These are phyloP conservation scores for Pseudonectria buxi DNA, from an alignment of 2,329 filamentous ascomycete genomes.

Conservation along the genomic window DNA sequence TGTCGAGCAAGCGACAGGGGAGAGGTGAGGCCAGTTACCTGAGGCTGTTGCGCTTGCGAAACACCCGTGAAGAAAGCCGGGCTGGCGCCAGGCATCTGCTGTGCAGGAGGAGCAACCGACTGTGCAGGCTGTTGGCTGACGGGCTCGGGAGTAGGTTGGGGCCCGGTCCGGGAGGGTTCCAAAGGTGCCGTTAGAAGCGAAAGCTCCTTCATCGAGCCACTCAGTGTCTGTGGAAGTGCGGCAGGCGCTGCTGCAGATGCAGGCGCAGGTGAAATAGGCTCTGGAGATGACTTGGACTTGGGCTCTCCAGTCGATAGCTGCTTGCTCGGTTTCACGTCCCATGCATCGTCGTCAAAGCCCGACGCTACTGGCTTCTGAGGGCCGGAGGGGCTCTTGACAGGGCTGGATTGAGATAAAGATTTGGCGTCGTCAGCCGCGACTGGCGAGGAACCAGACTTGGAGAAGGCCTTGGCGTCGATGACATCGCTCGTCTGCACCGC, in stretches of 20 bases:
- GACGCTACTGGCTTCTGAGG: constrained; percentile 23
- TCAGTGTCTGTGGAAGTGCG: constrained; percentile 44
- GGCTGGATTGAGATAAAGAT: constrained; percentile 16
- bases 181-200: constrained; percentile 48
- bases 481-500: constrained; percentile 79
- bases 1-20: constrained; percentile 43
- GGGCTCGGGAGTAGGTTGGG: constrained; percentile 21
- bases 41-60: constrained; percentile 40
- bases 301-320: constrained; percentile 20
- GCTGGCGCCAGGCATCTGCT: constrained; percentile 47
- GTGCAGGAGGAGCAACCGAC: constrained; percentile 28
- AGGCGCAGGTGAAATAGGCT: constrained; percentile 27
- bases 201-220: constrained; percentile 59
- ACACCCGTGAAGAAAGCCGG: constrained; percentile 50
- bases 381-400: constrained; percentile 25
- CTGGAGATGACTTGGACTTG: constrained; percentile 17
- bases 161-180: constrained; percentile 40
- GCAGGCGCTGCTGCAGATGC: constrained; percentile 28
- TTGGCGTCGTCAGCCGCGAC: constrained; percentile 15
- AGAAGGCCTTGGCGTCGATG: constrained; percentile 81
- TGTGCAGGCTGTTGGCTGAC: constrained; percentile 21
- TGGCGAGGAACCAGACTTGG: constrained; percentile 42
- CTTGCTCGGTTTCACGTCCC: constrained; percentile 84
- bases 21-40: constrained; percentile 23
- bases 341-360: constrained; percentile 94